These are phyloP conservation scores for Ophioceras dolichostomum DNA, from an alignment of 2,329 filamentous ascomycete genomes.

Conservation along the genomic window DNA sequence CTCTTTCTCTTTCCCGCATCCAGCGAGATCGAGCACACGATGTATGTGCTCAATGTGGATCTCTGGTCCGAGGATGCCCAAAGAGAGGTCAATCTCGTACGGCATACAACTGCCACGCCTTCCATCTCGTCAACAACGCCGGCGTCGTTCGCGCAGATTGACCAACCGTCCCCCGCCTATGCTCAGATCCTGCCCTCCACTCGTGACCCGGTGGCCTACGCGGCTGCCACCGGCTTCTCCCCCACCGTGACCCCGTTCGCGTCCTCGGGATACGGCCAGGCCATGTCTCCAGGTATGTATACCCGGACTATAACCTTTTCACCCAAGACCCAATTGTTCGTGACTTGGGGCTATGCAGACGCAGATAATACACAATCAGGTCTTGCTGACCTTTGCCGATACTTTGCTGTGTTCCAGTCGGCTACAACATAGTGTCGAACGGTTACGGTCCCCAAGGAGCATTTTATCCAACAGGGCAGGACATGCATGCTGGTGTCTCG, in stretches of 20 bases:
- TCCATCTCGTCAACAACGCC: constrained; percentile 74
- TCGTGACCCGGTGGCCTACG: constrained; percentile 19
- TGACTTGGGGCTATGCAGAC: too few relatives aligned
- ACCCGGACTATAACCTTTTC: too few relatives aligned
- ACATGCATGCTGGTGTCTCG: constrained; percentile 8
- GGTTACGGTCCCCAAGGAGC: constrained; percentile 20
- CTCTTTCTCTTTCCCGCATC: too few relatives aligned
- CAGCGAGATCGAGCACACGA: constrained; percentile 45
- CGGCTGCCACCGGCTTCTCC: not conserved
- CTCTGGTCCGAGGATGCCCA: constrained; percentile 54
- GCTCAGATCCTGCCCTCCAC: constrained; percentile 23
- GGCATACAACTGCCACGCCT: constrained; percentile 52
- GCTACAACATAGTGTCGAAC: constrained; percentile 14
- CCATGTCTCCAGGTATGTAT: constrained; percentile 1
- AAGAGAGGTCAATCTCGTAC: constrained; percentile 54
- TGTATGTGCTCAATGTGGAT: constrained; percentile 51
- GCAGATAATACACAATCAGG: too few relatives aligned
- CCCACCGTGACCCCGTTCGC: constrained; percentile 1
- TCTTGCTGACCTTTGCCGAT: not conserved
- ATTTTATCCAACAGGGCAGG: constrained; percentile 15
- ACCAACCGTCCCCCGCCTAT: constrained; percentile 17
- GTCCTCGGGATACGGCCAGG: not conserved
- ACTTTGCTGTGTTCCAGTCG: not conserved
- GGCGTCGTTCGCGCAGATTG: constrained; percentile 57
- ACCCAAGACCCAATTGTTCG: too few relatives aligned